Percentiles rank a stretch among this genome's conserved stretches.
Evolutionary conservation across 2,329 filamentous ascomycete genomes (phyloP).

Genomic region (Diaporthe helianthi): DNA sequence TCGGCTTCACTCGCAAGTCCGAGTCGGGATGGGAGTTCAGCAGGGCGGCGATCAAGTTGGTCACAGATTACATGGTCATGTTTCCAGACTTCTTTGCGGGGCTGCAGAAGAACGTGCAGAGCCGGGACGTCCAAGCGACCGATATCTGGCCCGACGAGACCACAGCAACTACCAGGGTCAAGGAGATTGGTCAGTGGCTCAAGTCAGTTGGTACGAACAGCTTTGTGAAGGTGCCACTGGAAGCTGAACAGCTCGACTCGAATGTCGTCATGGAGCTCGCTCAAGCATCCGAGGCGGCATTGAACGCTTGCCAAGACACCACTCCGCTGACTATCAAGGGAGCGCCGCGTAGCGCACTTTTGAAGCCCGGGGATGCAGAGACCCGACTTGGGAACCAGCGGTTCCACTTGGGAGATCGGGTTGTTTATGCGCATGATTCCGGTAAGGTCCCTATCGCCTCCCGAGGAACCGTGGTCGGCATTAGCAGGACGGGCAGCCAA

Average conservation of each 20-base stretch:
- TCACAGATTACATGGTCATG: slow-evolving; percentile 87
- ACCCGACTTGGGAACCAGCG: slow-evolving; percentile 85
- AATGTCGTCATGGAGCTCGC: slow-evolving; percentile 85
- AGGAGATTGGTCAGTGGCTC: slow-evolving; percentile 92
- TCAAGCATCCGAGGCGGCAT: slow-evolving; percentile 70
- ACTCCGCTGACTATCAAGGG: slow-evolving; percentile 59
- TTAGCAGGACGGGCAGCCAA: slow-evolving; percentile 85
- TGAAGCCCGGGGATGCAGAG: slow-evolving; percentile 96
- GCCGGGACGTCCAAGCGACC: slow-evolving; percentile 81
- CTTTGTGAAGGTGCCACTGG: slow-evolving; percentile 94
- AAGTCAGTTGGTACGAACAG: slow-evolving; percentile 90
- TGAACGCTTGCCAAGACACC: slow-evolving; percentile 39
- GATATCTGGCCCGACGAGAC: slow-evolving; percentile 82
- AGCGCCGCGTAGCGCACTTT: slow-evolving; percentile 84
- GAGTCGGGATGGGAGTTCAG: slow-evolving; percentile 96
- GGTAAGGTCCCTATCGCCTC: slow-evolving; percentile 94
- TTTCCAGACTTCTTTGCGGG: slow-evolving; percentile 96
- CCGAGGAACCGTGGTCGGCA: slow-evolving; percentile 91
- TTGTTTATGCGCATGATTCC: slow-evolving; percentile 91
- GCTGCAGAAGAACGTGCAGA: slow-evolving; percentile 84
- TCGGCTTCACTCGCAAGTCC: slow-evolving; percentile 91
- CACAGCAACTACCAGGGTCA: slow-evolving; percentile 79
- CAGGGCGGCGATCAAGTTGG: slow-evolving; percentile 77
- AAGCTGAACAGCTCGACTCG: slow-evolving; percentile 95
- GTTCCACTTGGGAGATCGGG: slow-evolving; percentile 85